These are phyloP conservation scores for Periconia sp. DNA, from an alignment of 2,329 filamentous ascomycete species.

Conservation along the genomic window DNA sequence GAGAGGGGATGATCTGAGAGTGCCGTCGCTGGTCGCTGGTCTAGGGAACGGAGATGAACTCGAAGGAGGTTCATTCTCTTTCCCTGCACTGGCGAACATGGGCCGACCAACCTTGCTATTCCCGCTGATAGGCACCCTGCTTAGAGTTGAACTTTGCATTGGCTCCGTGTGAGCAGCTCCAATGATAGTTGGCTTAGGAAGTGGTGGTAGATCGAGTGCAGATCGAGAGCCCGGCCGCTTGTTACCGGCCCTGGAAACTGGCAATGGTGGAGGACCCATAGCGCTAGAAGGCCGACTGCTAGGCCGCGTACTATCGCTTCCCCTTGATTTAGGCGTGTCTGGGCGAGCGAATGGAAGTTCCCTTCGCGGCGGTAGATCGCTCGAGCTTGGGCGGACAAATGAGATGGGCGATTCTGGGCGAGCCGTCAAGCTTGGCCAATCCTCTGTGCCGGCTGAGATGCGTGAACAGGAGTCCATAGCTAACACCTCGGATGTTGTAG, in stretches of 20 bases:
- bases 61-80: constrained; percentile 10
- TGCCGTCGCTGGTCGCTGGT: constrained; percentile 11
- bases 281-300: constrained; percentile 30
- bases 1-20: constrained; percentile 25
- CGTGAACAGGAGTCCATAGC: background rate
- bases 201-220: constrained; percentile 39
- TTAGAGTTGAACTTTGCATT: constrained; percentile 8
- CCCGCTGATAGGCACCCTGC: constrained; percentile 14
- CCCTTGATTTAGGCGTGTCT: constrained; percentile 32
- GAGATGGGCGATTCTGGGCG: constrained; percentile 27
- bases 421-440: constrained; percentile 3
- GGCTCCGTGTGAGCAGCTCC: too few relatives aligned
- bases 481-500: constrained; percentile 21
- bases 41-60: constrained; percentile 13
- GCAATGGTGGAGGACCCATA: constrained; percentile 43
- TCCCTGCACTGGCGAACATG: constrained; percentile 5
- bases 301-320: constrained; percentile 26
- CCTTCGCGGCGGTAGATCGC: constrained; percentile 42
- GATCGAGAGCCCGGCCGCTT: constrained; percentile 27
- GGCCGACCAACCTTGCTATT: background rate
- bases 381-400: constrained; percentile 20
- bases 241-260: constrained; percentile 21
- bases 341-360: constrained; percentile 49
- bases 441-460: constrained; percentile 10
- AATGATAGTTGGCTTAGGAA: constrained; percentile 45